Conservation (phyloP, 306 rosid genomes). For the Rosa chinensis region DNA sequence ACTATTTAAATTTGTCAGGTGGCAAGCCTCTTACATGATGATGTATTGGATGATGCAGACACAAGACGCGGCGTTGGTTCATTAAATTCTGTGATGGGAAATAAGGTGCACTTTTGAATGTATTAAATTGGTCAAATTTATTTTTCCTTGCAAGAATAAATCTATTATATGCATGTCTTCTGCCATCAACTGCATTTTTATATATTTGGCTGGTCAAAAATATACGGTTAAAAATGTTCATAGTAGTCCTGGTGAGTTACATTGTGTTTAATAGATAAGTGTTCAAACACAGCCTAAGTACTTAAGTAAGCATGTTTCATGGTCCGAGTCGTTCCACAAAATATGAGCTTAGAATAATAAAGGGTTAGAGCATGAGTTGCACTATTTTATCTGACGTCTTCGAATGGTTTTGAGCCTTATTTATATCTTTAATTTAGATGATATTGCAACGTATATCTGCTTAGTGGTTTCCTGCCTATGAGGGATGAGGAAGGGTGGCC, state of each 20-base stretch:
- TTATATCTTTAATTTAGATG: too few species aligned
- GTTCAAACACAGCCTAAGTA: not conserved
- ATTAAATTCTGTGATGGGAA: slow-evolving; percentile 83
- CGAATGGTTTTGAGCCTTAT: too few species aligned
- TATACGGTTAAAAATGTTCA: not conserved
- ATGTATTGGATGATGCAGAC: slow-evolving; percentile 96
- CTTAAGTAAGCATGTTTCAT: not conserved
- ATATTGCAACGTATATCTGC: too few species aligned
- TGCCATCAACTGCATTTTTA: not conserved
- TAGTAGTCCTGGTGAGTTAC: too few species aligned
- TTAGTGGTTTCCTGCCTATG: too few species aligned
- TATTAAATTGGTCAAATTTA: slow-evolving; percentile 7
- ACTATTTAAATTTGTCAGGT: slow-evolving; percentile 49
- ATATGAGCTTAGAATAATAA: too few species aligned
- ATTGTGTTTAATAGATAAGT: too few species aligned
- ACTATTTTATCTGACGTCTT: too few species aligned
- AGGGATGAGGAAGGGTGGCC: too few species aligned
- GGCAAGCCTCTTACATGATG: slow-evolving; percentile 98
- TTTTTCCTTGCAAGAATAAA: too few species aligned
- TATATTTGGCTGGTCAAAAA: not conserved
- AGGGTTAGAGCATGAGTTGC: too few species aligned
- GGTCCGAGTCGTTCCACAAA: too few species aligned
- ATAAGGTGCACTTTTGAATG: slow-evolving; percentile 63
- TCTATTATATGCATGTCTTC: not conserved
- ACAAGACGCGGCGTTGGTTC: slow-evolving; percentile 93